Evolutionary conservation across 768 basidiomycete genomes (phyloP).

Genomic region (Amanita rubescens): DNA sequence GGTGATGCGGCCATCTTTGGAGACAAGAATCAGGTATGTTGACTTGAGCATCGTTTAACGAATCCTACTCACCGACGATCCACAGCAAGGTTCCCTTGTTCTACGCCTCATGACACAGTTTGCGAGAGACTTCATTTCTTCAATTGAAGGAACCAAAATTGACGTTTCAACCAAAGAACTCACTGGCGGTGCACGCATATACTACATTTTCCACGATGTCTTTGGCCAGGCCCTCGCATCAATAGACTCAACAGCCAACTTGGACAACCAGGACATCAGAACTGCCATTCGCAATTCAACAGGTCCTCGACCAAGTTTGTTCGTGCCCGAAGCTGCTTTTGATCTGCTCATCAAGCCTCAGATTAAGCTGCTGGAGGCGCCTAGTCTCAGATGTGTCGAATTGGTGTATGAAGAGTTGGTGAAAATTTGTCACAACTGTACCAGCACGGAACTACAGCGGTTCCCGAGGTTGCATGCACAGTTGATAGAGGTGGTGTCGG

Average conservation of each 20-base stretch:
- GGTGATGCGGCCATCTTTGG: slow-evolving; percentile 91
- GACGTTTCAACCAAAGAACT: slow-evolving; percentile 98
- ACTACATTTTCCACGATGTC: slow-evolving; percentile 99
- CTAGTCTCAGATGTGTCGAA: slow-evolving; percentile 93
- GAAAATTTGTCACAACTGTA: slow-evolving; percentile 99
- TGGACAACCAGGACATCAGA: slow-evolving; percentile 92
- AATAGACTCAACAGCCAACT: slow-evolving; percentile 85
- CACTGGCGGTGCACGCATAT: slow-evolving; percentile 95
- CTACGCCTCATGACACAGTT: slow-evolving; percentile 98
- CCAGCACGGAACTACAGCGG: slow-evolving; percentile 84
- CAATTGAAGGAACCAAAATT: slow-evolving; percentile 94
- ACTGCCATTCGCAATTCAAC: slow-evolving; percentile 99
- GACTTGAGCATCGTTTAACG: neutral
- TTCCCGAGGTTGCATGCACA: slow-evolving; percentile 93
- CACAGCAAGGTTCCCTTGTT: slow-evolving; percentile 78
- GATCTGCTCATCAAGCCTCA: slow-evolving; percentile 97
- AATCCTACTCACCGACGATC: slow-evolving; percentile 9
- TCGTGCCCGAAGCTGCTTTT: slow-evolving; percentile 96
- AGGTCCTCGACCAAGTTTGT: slow-evolving; percentile 91
- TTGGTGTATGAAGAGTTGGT: slow-evolving; percentile 98
- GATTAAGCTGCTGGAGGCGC: slow-evolving; percentile 92
- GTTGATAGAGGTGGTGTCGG: slow-evolving; percentile 94
- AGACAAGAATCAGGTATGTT: slow-evolving; percentile 70
- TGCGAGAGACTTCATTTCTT: slow-evolving; percentile 92
- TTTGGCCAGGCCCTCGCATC: slow-evolving; percentile 88